Percentiles rank a stretch among this genome's conserved stretches.
phyloP scores from a whole-genome alignment of 1,284 basidiomycete genomes.

The Anthracocystis setariae region DNA sequence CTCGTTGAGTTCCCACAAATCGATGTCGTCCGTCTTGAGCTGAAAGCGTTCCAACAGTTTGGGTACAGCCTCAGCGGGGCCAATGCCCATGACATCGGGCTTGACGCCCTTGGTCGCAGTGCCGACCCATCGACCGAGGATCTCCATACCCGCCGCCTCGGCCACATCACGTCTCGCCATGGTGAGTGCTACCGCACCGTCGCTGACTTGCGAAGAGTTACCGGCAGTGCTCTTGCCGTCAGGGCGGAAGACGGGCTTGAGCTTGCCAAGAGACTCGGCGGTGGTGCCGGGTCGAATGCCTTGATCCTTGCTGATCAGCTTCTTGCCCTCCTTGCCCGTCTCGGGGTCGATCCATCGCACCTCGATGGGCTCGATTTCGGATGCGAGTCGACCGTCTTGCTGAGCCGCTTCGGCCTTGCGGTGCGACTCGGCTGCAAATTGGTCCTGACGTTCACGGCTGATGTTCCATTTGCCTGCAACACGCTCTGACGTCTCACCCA shows the following conservation, averaged over 20 bases:
- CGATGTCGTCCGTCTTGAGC: constrained; percentile 56
- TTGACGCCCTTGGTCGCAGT: constrained; percentile 61
- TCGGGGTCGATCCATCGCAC: constrained; percentile 57
- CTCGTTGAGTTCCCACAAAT: constrained; percentile 66
- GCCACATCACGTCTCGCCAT: constrained; percentile 61
- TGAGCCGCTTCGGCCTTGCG: constrained; percentile 56
- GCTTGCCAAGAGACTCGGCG: constrained; percentile 51
- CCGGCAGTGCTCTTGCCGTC: constrained; percentile 61
- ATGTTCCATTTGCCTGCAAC: constrained; percentile 62
- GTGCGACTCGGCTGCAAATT: constrained; percentile 60
- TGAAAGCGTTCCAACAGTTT: constrained; percentile 59
- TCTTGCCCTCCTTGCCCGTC: constrained; percentile 56
- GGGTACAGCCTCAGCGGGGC: constrained; percentile 60
- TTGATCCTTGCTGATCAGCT: constrained; percentile 62
- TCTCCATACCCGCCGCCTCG: constrained; percentile 59
- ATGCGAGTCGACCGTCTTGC: constrained; percentile 53
- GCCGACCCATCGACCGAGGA: constrained; percentile 61
- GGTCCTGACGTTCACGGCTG: constrained; percentile 54
- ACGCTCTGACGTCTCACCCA: constrained; percentile 64
- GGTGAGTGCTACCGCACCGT: constrained; percentile 63
- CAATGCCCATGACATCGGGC: constrained; percentile 66
- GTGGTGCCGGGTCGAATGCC: constrained; percentile 59
- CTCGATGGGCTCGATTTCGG: constrained; percentile 63
- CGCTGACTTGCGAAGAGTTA: constrained; percentile 64
- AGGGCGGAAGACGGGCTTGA: constrained; percentile 62